Percentiles rank a stretch among this genome's conserved stretches.
Conservation (phyloP, 2,329 filamentous ascomycete genomes). For the Parasarocladium wereldwijsianum region DNA sequence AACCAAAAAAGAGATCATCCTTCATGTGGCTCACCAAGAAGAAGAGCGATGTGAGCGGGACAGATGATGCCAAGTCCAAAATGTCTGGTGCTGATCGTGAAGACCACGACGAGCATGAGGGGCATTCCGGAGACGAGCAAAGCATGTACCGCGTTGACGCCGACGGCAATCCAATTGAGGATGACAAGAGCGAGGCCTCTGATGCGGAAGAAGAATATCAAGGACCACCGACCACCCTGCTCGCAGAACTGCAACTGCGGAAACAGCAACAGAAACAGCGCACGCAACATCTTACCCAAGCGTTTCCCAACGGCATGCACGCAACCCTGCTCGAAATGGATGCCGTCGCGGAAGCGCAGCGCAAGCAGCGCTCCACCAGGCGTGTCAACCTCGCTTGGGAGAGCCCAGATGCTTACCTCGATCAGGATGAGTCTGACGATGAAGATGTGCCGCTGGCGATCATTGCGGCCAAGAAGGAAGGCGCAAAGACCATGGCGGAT, state of each 20-base stretch:
- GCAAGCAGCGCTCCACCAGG: slow-evolving; percentile 56
- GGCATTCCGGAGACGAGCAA: slow-evolving; percentile 6
- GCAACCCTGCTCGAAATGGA: slow-evolving; percentile 84
- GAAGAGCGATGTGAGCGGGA: slow-evolving; percentile 15
- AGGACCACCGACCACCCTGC: slow-evolving; percentile 72
- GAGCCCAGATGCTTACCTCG: slow-evolving; percentile 36
- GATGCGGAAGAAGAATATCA: slow-evolving; percentile 39
- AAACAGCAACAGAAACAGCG: slow-evolving; percentile 79
- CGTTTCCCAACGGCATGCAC: slow-evolving; percentile 64
- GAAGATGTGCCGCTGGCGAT: slow-evolving; percentile 82
- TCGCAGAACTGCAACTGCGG: slow-evolving; percentile 82
- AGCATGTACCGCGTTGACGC: slow-evolving; percentile 11
- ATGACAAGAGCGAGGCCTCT: slow-evolving; percentile 25
- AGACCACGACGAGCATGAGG: slow-evolving; percentile 8
- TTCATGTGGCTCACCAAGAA: slow-evolving; percentile 32
- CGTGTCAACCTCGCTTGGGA: slow-evolving; percentile 89
- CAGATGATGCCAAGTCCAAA: slow-evolving; percentile 12
- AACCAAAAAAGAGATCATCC: slow-evolving; percentile 31
- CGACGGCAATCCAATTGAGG: slow-evolving; percentile 13
- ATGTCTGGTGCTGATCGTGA: slow-evolving; percentile 4
- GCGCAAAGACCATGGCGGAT: slow-evolving; percentile 34
- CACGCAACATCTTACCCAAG: slow-evolving; percentile 45
- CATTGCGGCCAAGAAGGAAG: slow-evolving; percentile 48
- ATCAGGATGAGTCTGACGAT: slow-evolving; percentile 41
- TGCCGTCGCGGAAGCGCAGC: slow-evolving; percentile 74